Base-by-base conservation (phyloP, 441 rosid genomes). In the Corymbia citriodora region DNA sequence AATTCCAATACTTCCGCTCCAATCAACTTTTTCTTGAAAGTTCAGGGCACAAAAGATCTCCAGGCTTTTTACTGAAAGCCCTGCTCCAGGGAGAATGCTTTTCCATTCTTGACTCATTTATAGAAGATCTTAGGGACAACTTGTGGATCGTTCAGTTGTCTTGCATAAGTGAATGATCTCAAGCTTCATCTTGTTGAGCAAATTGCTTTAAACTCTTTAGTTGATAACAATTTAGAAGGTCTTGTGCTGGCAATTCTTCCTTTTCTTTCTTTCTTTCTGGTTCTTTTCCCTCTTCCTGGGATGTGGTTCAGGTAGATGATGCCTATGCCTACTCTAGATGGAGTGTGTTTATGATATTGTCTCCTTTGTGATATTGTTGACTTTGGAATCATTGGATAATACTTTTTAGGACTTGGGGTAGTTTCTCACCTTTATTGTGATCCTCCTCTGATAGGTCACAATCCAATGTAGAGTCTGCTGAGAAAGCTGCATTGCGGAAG, bases 391-490 rank as follows among this genome's bases (percentile, higher is more conserved):
- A 40, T 2, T 74, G 13, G n/a, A 74, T 21, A 74, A 6, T 74
- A 40, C 83, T 74, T 74, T 74, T 74, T 21, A 40, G 88, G 88
- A 87, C 70, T 16, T 33, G 18, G 68, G 83, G 0, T 74, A 19
- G 23, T 74, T 70, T 74, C 83, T 74, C 83, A 79, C 85, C 85
- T 23, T 79, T 40, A 23, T 79, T 3, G 14, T 14, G 52, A 79
- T 79, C 52, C n/a, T 40, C 52, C 85, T 79, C n/a, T 79, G 23
- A 25, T 79, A 98, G 99, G 99, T 97, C 94, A 87, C 92, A 89
- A 50, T 95, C 97, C 65, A 95, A 96, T 87, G 98, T 97, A 91
- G 96, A 96, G 92, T 93, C 92, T 89, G 98, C 96, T 29, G 99
- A 97, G 95, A 95, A 95, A 91, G 96, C 97, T 91, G 96, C 97